Base-by-base conservation (phyloP, 1,284 basidiomycete genomes). In the Fomitopsis pinicola region DNA sequence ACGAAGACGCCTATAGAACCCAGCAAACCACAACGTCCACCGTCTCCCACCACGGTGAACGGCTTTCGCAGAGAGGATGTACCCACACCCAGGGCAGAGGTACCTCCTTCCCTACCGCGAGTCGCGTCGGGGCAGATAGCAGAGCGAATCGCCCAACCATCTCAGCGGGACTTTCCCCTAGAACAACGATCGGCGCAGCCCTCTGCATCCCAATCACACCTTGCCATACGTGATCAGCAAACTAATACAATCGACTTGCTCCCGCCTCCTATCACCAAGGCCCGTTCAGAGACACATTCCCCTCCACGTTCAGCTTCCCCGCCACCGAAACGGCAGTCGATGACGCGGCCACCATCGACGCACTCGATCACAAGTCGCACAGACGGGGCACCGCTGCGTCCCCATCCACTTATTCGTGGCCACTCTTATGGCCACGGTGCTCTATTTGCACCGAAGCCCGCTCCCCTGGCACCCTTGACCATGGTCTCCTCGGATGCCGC, bases 371-470 rank as follows among this genome's bases (percentile, higher is more conserved):
- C 75, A 52, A 77, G 77, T 61, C 75, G 73, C 55, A 63, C 62
- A 66, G 70, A 75, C 38, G 71, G 74, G 17, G 69, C 65, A 14
- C 63, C 76, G 26, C 73, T 88, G 57, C 85, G 87, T 22, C 88
- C 87, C 0, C 89, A 91, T 69, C 89, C 89, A 7, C 79, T 91
- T 57, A 89, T 91, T 64, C 85, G 89, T 59, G 88, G 87, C 9
- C 80, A 86, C 64, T 89, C 89, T 0, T 84, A 81, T 62, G 83
- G 85, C 10, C 79, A 80, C 65, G 72, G 68, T 28, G 66, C 66
- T 28, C 50, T 59, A 33, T 63, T 61, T 55, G 71, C 57, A 61
- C 72, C 78, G 59, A 85, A 83, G 70, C 81, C 84, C 38, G 72
- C 80, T 1, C 82, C 86, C 42, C 78, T 89, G 19, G 79, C 84